Base-by-base conservation (phyloP, 306 rosid genomes). In the Echinosophora koreensis region DNA sequence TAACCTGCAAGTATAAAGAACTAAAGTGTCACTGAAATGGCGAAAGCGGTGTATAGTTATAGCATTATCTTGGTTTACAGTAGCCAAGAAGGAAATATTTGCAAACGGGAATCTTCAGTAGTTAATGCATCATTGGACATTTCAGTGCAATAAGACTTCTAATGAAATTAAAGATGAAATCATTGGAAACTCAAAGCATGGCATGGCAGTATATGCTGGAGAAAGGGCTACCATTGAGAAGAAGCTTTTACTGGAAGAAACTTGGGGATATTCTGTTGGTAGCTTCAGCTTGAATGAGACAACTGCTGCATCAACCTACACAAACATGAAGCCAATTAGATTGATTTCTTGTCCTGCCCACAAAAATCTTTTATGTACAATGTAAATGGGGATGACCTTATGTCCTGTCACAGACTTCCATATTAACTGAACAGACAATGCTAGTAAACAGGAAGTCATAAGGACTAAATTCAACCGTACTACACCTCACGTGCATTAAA, bases 271-370 rank as follows among this genome's bases (percentile, higher is more conserved):
- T 38, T 85, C 83, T 51, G 84, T 57, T 27, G 91, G 81, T 88
- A 59, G 87, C 89, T 92, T 92, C 82, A 90, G 89, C 86, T 84
- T 90, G 80, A 94, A 94, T 69, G 90, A 85, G 34, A 89, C 98
- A 71, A 94, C 82, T 22, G 98, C 98, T 32, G 98, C 97, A 55
- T 94, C 98, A 78, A 94, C 95, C 98, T 94, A 58, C 64, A 77
- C 75, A 74, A 38, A 76, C 46, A 82, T 34, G 82, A 71, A 70
- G 80, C 44, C 14, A 6, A 87, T 66, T 62, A 71, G 69, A 34
- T 54, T 72, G 44, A 60, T 18, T 69, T 69, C 46, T 61, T n/a
- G 18, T 55, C 11, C 75, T 59, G 59, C 47, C 15, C 35, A 64
- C 65, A 41, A 56, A 85, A 85, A 9, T 28, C 56, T 66, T 42